A percentile compares a stretch with the other conserved stretches of the same genome.
Conservation (phyloP, 2,329 filamentous ascomycete species). For the Hysterium pulicare region DNA sequence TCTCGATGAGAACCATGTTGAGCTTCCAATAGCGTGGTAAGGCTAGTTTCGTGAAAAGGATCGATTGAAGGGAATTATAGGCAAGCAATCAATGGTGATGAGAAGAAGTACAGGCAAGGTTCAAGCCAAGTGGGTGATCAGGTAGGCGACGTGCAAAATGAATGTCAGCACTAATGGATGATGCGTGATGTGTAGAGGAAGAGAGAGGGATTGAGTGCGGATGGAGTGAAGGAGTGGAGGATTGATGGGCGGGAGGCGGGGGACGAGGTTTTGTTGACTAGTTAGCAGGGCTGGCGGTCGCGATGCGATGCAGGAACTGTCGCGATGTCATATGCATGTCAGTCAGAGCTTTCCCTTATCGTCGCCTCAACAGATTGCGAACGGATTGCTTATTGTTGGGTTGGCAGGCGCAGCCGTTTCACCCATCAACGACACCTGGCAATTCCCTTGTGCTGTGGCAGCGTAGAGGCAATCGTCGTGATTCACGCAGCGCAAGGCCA, state of each 20-base stretch:
- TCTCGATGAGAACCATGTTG: constrained; percentile 83
- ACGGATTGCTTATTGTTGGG: not conserved
- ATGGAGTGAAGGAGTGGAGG: not conserved
- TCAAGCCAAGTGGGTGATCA: too few relatives aligned
- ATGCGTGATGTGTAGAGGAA: not conserved
- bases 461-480: too few relatives aligned
- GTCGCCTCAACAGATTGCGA: not conserved
- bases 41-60: not conserved
- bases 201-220: not conserved
- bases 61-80: too few relatives aligned
- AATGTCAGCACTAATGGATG: not conserved
- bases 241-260: not conserved
- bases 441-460: too few relatives aligned
- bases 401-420: constrained; percentile 1
- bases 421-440: not conserved
- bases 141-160: too few relatives aligned
- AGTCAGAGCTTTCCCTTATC: constrained; percentile 5
- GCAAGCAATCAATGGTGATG: too few relatives aligned
- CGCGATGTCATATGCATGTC: constrained; percentile 4
- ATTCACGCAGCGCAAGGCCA: too few relatives aligned
- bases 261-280: constrained; percentile 4
- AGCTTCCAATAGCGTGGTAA: not conserved
- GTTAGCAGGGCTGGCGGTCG: constrained; percentile 1
- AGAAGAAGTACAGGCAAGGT: too few relatives aligned
- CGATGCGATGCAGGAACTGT: constrained; percentile 3